Conservation (phyloP, 495 filamentous ascomycete genomes). For the Daldinia caldariorum region DNA sequence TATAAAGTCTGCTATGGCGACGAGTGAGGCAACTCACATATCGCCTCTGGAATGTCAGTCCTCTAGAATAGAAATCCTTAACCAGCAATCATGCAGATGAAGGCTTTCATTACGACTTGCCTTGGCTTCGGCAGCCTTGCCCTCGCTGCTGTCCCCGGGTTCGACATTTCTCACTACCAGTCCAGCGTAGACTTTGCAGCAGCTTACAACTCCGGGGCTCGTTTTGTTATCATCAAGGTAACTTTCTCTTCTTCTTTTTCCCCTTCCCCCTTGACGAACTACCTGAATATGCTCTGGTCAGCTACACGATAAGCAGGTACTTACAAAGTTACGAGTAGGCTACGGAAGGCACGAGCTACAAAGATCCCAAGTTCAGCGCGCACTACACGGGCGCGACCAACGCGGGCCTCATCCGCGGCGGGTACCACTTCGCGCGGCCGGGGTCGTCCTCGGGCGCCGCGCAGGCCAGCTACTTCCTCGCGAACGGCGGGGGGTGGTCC, state of each 20-base stretch:
- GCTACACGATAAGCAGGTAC: too few species aligned
- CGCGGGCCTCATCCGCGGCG: slow-evolving; percentile 69
- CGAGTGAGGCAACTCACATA: not conserved
- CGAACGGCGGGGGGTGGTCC: slow-evolving; percentile 71
- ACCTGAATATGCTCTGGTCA: too few species aligned
- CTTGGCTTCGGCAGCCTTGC: slow-evolving; percentile 44
- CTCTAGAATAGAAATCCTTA: not conserved
- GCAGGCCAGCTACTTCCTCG: slow-evolving; percentile 68
- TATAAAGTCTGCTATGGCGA: slow-evolving; percentile 9
- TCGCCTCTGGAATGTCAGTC: not conserved
- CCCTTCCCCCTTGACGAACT: too few species aligned
- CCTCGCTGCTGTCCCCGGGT: slow-evolving; percentile 65
- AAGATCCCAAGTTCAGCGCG: slow-evolving; percentile 61
- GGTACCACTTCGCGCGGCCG: slow-evolving; percentile 72
- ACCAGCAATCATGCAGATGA: slow-evolving; percentile 22
- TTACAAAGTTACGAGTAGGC: slow-evolving; percentile 51
- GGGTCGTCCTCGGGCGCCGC: slow-evolving; percentile 58
- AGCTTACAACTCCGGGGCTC: slow-evolving; percentile 66
- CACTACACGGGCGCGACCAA: slow-evolving; percentile 66
- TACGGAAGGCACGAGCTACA: slow-evolving; percentile 67
- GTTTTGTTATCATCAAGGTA: slow-evolving; percentile 77
- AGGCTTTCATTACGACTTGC: slow-evolving; percentile 13
- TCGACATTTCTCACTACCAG: slow-evolving; percentile 73
- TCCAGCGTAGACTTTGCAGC: slow-evolving; percentile 63
- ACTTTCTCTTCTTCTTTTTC: not conserved